Percentiles rank a stretch among this genome's conserved stretches.
Conservation (phyloP, 2,329 filamentous ascomycete genomes). For the Pseudofabraea citricarpa region DNA sequence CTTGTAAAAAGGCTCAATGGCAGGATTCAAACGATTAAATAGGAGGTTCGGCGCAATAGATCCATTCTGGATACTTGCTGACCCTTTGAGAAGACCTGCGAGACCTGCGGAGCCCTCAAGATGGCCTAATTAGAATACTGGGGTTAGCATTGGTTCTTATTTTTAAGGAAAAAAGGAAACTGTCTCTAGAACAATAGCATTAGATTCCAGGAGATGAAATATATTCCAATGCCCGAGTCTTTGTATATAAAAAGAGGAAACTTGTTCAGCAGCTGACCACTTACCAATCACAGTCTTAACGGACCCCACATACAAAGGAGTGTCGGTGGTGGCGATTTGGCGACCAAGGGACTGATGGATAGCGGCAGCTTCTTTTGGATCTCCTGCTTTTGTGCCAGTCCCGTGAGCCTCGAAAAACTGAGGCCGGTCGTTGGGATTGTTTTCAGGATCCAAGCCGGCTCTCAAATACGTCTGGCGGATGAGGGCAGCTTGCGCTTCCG, state of each 20-base stretch:
- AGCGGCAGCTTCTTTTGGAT: slow-evolving; percentile 18
- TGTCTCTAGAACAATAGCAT: too few relatives aligned
- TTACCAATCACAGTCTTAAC: slow-evolving; percentile 15
- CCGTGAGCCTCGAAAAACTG: slow-evolving; percentile 20
- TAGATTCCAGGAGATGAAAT: too few relatives aligned
- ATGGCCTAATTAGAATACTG: slow-evolving; percentile 10
- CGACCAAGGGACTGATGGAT: slow-evolving; percentile 12
- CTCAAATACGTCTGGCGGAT: slow-evolving; percentile 1
- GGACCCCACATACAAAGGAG: slow-evolving; percentile 1
- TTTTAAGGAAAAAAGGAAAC: too few relatives aligned
- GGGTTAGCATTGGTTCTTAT: too few relatives aligned
- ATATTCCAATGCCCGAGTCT: too few relatives aligned
- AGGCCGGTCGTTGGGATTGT: not conserved
- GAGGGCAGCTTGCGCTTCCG: slow-evolving; percentile 31
- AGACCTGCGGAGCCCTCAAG: slow-evolving; percentile 19
- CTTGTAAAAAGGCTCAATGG: slow-evolving; percentile 13
- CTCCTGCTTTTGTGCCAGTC: slow-evolving; percentile 22
- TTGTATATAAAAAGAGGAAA: too few relatives aligned
- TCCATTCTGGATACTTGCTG: slow-evolving; percentile 17
- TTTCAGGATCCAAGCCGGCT: slow-evolving; percentile 3
- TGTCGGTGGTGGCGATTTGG: not conserved
- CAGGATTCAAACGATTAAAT: slow-evolving; percentile 28
- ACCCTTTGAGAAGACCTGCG: slow-evolving; percentile 19
- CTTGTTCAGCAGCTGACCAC: too few relatives aligned
- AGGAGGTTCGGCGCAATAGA: slow-evolving; percentile 21